phyloP scores from a whole-genome alignment of 2,329 filamentous ascomycete genomes.

The Colletotrichum theobromicola region DNA sequence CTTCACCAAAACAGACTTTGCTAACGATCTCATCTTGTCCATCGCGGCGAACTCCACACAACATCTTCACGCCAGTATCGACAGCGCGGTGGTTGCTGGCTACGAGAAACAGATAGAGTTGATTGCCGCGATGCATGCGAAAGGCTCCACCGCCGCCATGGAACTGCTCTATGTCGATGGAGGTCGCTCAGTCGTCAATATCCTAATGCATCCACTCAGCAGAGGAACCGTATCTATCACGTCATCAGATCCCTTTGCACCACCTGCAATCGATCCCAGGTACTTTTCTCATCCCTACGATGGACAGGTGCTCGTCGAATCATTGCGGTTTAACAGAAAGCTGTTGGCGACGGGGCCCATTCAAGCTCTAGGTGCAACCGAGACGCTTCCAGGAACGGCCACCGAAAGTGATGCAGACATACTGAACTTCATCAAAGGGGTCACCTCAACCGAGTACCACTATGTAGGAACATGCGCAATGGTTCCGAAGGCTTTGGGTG shows the following conservation, averaged over 20 bases:
- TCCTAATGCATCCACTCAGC: slow-evolving; percentile 41
- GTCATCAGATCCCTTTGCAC: slow-evolving; percentile 33
- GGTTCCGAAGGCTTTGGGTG: slow-evolving; percentile 29
- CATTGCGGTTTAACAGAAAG: background rate
- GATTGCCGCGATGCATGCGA: slow-evolving; percentile 31
- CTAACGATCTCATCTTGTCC: slow-evolving; percentile 26
- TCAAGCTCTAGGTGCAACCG: background rate
- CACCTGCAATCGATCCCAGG: slow-evolving; percentile 8
- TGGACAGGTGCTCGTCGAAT: slow-evolving; percentile 18
- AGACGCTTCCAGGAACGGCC: slow-evolving; percentile 25
- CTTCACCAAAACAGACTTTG: slow-evolving; percentile 26
- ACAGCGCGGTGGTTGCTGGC: slow-evolving; percentile 38
- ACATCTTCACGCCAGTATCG: slow-evolving; percentile 35
- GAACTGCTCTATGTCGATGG: slow-evolving; percentile 37
- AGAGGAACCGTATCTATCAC: slow-evolving; percentile 43
- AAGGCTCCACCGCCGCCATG: slow-evolving; percentile 25
- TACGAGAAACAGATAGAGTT: slow-evolving; percentile 38
- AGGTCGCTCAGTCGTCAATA: slow-evolving; percentile 32
- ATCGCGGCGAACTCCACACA: slow-evolving; percentile 30
- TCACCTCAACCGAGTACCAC: slow-evolving; percentile 18
- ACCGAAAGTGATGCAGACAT: slow-evolving; percentile 9
- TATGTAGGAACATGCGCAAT: slow-evolving; percentile 30
- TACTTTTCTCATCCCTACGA: slow-evolving; percentile 13
- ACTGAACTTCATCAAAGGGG: background rate
- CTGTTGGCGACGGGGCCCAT: background rate